Base-by-base conservation (phyloP, 768 basidiomycete species). In the Paxillus rubicundulus region DNA sequence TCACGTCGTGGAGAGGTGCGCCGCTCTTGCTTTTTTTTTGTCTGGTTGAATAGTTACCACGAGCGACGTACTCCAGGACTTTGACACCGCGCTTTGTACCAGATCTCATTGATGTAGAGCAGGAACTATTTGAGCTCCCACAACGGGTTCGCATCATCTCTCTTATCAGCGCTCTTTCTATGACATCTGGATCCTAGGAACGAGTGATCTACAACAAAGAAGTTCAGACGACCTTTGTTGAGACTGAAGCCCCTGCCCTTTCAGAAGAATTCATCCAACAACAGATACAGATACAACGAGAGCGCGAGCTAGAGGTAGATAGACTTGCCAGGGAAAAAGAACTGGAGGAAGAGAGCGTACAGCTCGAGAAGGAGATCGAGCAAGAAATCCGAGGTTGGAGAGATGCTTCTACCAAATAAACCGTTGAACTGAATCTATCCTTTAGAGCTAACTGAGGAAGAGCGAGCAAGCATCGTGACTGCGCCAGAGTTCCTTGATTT, bases 401-500 rank as follows among this genome's bases (percentile, higher is more conserved):
- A 16, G 18, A 6, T 17, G 20, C 9, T 9, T 55, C 45, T 14
- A 41, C 14, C 4, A n/a, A 14, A 8, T 5, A n/a, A 34, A 21
- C 60, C 34, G 27, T 48, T 51, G 32, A 49, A 54, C 24, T 47
- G 27, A 51, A 40, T 36, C 10, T 30, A 20, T 34, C 13, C 27
- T 37, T 12, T 67, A 92, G 97, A 95, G 43, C 72, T 99, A 55
- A 82, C 91, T 1, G 87, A 92, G 54, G 92, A 95, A 53, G 92
- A 98, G 68, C 80, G 89, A 38, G 74, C 81, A 1, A 84, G 82
- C 57, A 90, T 98, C 47, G 77, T 93, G 56, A 74, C 85, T n/a
- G 88, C 88, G 8, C 91, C 94, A 0, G 92, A 94, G 63, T 98
- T 98, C 67, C 71, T 90, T 14, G 89, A 93, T 57, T 99, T 99